These are phyloP conservation scores for Calamus simplicifolius DNA, from an alignment of 176 grass and related monocot genomes.

Conservation along the genomic window DNA sequence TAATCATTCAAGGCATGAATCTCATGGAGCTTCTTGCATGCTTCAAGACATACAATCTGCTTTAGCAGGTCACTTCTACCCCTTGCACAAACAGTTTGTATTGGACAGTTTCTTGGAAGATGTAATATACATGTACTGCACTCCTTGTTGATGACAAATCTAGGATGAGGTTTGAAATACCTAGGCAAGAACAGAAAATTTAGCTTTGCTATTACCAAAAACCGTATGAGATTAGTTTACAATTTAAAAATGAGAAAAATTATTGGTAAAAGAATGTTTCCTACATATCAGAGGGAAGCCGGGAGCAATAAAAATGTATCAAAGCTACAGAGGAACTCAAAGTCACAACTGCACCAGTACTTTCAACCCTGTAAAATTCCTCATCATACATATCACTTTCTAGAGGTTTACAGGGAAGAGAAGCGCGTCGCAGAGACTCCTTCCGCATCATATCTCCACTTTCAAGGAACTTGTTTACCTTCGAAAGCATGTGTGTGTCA, in stretches of 20 bases:
- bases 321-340: constrained; percentile 53
- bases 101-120: constrained; percentile 61
- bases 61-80: constrained; percentile 36
- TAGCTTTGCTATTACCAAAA: constrained; percentile 2
- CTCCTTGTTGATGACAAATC: constrained; percentile 48
- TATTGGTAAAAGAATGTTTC: constrained; percentile 16
- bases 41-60: constrained; percentile 56
- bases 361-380: constrained; percentile 43
- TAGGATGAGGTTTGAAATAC: constrained; percentile 57
- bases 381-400: constrained; percentile 28
- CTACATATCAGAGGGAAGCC: constrained; percentile 67
- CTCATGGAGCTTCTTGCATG: constrained; percentile 54
- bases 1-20: constrained; percentile 49
- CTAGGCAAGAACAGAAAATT: constrained; percentile 23
- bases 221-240: not conserved
- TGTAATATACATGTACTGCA: constrained; percentile 34
- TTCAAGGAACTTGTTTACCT: constrained; percentile 33
- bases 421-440: constrained; percentile 49
- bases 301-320: constrained; percentile 67
- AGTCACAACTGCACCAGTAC: constrained; percentile 68
- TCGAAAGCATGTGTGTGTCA: constrained; percentile 30
- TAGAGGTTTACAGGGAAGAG: constrained; percentile 33
- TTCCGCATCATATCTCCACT: constrained; percentile 67
- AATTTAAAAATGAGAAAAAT: constrained; percentile 18
- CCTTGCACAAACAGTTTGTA: constrained; percentile 30